Percentiles rank a stretch among this genome's conserved stretches.
Conservation (phyloP, 2,329 filamentous ascomycete genomes). For the Coniochaeta hoffmannii region DNA sequence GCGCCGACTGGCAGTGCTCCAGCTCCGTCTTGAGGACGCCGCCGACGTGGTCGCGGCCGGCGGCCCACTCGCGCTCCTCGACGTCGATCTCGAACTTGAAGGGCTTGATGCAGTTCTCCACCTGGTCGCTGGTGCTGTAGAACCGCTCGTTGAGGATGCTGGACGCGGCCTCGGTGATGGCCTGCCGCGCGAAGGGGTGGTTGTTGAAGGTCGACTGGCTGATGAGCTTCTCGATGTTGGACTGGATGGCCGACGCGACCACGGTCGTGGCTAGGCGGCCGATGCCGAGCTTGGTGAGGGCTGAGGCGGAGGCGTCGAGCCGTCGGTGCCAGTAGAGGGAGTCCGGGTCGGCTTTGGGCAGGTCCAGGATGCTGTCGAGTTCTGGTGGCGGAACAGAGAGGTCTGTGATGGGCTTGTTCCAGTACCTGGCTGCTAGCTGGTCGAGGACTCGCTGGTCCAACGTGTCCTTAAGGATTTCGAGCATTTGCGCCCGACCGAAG, state of each 20-base stretch:
- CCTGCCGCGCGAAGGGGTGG: constrained; percentile 86
- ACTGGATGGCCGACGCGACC: constrained; percentile 79
- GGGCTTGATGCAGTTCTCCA: constrained; percentile 98
- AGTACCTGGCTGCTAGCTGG: constrained; percentile 85
- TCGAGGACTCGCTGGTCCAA: constrained; percentile 94
- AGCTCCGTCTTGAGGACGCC: constrained; percentile 82
- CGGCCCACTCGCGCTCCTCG: constrained; percentile 80
- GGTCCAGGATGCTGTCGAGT: constrained; percentile 63
- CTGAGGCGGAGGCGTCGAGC: constrained; percentile 83
- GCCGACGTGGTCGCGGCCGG: constrained; percentile 76
- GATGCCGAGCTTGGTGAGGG: constrained; percentile 88
- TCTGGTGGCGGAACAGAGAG: constrained; percentile 61
- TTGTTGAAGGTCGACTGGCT: constrained; percentile 74
- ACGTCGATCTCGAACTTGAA: constrained; percentile 98
- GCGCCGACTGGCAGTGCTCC: constrained; percentile 70
- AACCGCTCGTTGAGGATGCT: constrained; percentile 89
- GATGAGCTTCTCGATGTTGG: constrained; percentile 73
- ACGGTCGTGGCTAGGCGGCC: constrained; percentile 88
- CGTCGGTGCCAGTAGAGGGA: constrained; percentile 91
- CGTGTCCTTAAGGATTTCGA: constrained; percentile 81
- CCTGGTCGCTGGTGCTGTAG: constrained; percentile 94
- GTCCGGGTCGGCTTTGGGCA: constrained; percentile 79
- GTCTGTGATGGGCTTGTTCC: constrained; percentile 92
- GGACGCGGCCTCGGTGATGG: constrained; percentile 86
- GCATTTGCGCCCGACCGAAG: constrained; percentile 85